Conservation (phyloP, 176 grass and related monocot species). For the Aegilops umbellulata region DNA sequence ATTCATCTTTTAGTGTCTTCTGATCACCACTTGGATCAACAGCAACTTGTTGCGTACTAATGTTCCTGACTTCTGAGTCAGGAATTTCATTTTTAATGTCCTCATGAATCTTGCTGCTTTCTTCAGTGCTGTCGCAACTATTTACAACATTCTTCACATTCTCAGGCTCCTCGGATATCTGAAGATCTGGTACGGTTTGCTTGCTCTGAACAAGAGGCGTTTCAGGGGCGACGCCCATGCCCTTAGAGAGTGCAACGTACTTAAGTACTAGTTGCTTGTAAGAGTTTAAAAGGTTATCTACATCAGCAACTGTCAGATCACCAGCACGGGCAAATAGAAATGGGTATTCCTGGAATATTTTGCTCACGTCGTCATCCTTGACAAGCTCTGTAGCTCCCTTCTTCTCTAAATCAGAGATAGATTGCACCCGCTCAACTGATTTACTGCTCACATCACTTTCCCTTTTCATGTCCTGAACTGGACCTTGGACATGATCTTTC, state of each 20-base stretch:
- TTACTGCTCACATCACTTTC: constrained; percentile 45
- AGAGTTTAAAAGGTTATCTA: constrained; percentile 80
- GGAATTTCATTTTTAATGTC: constrained; percentile 24
- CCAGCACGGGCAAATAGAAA: constrained; percentile 79
- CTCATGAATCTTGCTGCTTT: constrained; percentile 23
- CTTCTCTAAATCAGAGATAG: constrained; percentile 64
- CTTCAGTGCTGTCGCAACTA: constrained; percentile 22
- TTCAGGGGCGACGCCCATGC: constrained; percentile 46
- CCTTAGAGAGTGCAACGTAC: constrained; percentile 78
- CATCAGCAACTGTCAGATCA: constrained; percentile 90
- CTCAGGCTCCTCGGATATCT: constrained; percentile 35
- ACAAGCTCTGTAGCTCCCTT: constrained; percentile 79
- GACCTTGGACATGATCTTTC: constrained; percentile 36
- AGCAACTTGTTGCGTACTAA: neutral
- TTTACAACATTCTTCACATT: constrained; percentile 21
- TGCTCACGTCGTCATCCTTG: constrained; percentile 67
- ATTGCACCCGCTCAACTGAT: constrained; percentile 30
- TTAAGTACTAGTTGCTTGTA: constrained; percentile 81
- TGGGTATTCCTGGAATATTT: constrained; percentile 73
- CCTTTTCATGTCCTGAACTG: constrained; percentile 44
- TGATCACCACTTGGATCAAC: constrained; percentile 29
- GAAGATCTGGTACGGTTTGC: constrained; percentile 32
- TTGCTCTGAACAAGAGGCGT: constrained; percentile 17
- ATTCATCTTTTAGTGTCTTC: constrained; percentile 18
- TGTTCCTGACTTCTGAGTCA: constrained; percentile 32